phyloP scores from a whole-genome alignment of 768 basidiomycete genomes.

The Lactarius vividus region DNA sequence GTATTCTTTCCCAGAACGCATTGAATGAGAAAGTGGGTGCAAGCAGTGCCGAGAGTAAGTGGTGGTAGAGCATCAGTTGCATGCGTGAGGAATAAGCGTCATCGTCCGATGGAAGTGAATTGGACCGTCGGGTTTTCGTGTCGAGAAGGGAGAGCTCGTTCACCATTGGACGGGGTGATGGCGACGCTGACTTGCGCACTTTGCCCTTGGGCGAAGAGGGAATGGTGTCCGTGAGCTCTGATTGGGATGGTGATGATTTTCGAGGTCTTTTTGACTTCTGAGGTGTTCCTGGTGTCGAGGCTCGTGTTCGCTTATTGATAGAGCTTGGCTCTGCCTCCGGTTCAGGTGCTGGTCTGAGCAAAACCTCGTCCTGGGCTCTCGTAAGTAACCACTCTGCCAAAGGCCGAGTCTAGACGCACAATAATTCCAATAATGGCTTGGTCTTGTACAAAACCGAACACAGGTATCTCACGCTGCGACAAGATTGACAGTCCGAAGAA shows the following conservation, averaged over 20 bases:
- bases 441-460: slow-evolving; percentile 70
- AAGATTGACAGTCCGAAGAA: slow-evolving; percentile 13
- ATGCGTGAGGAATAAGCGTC: slow-evolving; percentile 60
- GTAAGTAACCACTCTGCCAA: not conserved
- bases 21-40: slow-evolving; percentile 47
- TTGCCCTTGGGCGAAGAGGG: slow-evolving; percentile 3
- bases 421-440: slow-evolving; percentile 72
- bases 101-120: slow-evolving; percentile 51
- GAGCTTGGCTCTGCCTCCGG: slow-evolving; percentile 3
- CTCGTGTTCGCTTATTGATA: slow-evolving; percentile 26
- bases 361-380: slow-evolving; percentile 51
- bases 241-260: slow-evolving; percentile 27
- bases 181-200: not conserved
- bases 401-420: slow-evolving; percentile 39
- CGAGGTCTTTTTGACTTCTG: slow-evolving; percentile 33
- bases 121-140: slow-evolving; percentile 62
- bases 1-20: slow-evolving; percentile 48
- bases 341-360: slow-evolving; percentile 29
- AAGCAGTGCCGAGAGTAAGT: slow-evolving; percentile 55
- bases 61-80: slow-evolving; percentile 77
- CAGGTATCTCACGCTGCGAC: slow-evolving; percentile 74
- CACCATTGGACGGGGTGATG: not conserved
- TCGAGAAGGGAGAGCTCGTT: slow-evolving; percentile 52
- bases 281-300: slow-evolving; percentile 30
- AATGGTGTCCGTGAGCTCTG: slow-evolving; percentile 30